Evolutionary conservation across 805 yeast genomes (phyloP).

Genomic region (Kuraishia molischiana): DNA sequence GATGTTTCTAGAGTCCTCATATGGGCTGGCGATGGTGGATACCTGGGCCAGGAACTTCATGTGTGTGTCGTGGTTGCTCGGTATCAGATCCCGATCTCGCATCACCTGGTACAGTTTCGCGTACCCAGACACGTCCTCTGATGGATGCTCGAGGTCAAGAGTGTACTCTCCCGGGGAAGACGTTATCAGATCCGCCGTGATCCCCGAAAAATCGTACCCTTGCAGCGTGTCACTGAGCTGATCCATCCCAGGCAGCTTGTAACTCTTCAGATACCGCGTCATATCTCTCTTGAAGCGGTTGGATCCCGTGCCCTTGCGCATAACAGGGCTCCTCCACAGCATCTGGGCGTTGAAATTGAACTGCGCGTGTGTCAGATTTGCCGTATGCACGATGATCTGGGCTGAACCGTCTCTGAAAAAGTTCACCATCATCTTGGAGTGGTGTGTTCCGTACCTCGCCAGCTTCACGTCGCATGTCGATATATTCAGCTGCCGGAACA

Average conservation of each 20-base stretch:
- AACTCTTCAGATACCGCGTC: conserved; percentile 31
- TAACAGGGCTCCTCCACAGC: conserved; percentile 50
- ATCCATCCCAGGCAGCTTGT: conserved; percentile 21
- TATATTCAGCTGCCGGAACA: not conserved
- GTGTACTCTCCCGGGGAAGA: conserved; percentile 39
- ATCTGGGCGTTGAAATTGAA: conserved; percentile 52
- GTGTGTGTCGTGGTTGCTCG: conserved; percentile 2
- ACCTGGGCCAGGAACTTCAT: conserved; percentile 30
- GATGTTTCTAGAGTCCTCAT: conserved; percentile 23
- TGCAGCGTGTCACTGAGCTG: conserved; percentile 19
- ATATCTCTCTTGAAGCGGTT: conserved; percentile 34
- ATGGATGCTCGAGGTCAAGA: conserved; percentile 9
- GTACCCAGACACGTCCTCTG: conserved; percentile 29
- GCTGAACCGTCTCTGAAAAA: conserved; percentile 32
- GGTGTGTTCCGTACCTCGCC: conserved; percentile 42
- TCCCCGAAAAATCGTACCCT: conserved; percentile 30
- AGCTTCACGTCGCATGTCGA: conserved; percentile 16
- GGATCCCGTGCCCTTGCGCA: conserved; percentile 12
- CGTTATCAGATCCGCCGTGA: conserved; percentile 44
- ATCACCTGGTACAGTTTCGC: conserved; percentile 34
- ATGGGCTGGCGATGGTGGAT: conserved; percentile 41
- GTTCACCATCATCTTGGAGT: conserved; percentile 60
- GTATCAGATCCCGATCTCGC: conserved; percentile 19
- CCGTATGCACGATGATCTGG: conserved; percentile 48
- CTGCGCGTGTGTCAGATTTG: conserved; percentile 48